Percentiles rank a stretch among this genome's conserved stretches.
Conservation (phyloP, 495 filamentous ascomycete genomes). For the Lindgomyces ingoldianus region DNA sequence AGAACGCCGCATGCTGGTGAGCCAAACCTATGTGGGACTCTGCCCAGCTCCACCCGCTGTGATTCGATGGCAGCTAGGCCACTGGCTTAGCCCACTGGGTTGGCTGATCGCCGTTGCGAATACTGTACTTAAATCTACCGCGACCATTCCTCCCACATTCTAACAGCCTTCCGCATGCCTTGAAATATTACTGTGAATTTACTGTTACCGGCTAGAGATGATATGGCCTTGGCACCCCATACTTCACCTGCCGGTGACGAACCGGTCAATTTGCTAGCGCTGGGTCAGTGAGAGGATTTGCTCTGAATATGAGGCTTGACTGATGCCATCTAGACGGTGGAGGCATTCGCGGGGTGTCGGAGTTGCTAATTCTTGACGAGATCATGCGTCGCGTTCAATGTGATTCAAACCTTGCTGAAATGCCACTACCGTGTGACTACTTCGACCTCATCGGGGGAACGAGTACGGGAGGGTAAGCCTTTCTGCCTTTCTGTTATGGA, state of each 20-base stretch:
- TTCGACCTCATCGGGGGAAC: constrained; percentile 37
- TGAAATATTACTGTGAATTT: neutral
- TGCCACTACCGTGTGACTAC: constrained; percentile 33
- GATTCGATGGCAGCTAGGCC: no score
- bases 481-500: neutral
- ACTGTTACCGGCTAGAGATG: neutral
- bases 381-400: constrained; percentile 29
- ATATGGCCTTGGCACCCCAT: neutral
- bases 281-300: constrained; percentile 1
- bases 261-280: constrained; percentile 8
- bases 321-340: constrained; percentile 32
- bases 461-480: constrained; percentile 10
- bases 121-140: no score
- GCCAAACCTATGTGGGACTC: no score
- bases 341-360: constrained; percentile 36
- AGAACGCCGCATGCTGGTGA: no score
- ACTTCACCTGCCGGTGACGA: neutral
- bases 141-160: no score
- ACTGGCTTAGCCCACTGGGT: no score
- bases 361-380: constrained; percentile 32
- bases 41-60: no score
- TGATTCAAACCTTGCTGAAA: constrained; percentile 7
- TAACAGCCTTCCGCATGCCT: no score
- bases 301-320: neutral
- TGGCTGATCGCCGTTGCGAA: no score